A percentile compares a stretch with the other conserved stretches of the same genome.
Evolutionary conservation across 495 filamentous ascomycete genomes (phyloP).

Genomic region (Penicillium antarcticum): DNA sequence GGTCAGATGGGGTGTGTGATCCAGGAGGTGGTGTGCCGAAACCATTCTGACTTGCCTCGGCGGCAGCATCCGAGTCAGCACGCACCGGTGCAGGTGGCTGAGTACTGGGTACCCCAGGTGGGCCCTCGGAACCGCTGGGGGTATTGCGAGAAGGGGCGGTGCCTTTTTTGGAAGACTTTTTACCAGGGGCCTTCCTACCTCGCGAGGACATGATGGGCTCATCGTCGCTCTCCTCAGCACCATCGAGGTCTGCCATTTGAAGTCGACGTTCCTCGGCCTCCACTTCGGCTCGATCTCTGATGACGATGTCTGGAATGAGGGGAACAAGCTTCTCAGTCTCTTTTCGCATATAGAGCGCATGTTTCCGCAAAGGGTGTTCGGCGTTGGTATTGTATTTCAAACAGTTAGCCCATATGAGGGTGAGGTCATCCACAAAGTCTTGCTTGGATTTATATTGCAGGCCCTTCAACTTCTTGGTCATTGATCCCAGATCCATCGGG

Average conservation of each 20-base stretch:
- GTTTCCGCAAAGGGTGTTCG: constrained; percentile 81
- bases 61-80: constrained; percentile 59
- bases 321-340: constrained; percentile 94
- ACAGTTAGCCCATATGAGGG: constrained; percentile 95
- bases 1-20: constrained; percentile 72
- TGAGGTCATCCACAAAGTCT: constrained; percentile 90
- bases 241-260: constrained; percentile 73
- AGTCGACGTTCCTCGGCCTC: constrained; percentile 91
- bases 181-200: constrained; percentile 82
- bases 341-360: constrained; percentile 93
- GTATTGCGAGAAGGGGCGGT: constrained; percentile 69
- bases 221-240: constrained; percentile 88
- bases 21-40: constrained; percentile 77
- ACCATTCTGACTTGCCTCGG: constrained; percentile 75
- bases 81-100: constrained; percentile 49
- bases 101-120: constrained; percentile 57
- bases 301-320: constrained; percentile 87
- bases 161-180: constrained; percentile 71
- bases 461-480: constrained; percentile 95
- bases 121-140: constrained; percentile 64
- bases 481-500: constrained; percentile 95
- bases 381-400: constrained; percentile 91
- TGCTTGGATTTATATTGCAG: constrained; percentile 88
- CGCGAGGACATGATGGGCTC: constrained; percentile 98
- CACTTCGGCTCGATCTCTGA: constrained; percentile 87